A percentile compares a stretch with the other conserved stretches of the same genome.
Conservation (phyloP, 2,329 filamentous ascomycete species). For the Nemania sp. region DNA sequence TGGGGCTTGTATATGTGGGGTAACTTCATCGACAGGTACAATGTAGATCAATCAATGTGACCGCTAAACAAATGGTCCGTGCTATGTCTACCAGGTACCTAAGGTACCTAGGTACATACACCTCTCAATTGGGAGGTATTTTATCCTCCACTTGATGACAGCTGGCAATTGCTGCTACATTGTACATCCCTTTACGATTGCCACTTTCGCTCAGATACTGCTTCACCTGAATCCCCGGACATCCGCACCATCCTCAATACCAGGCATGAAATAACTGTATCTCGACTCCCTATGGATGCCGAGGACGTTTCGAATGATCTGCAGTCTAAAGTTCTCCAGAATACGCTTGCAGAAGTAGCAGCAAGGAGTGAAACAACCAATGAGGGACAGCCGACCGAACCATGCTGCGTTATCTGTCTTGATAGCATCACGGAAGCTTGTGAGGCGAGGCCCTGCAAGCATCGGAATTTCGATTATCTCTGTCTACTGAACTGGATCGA, state of each 20-base stretch:
- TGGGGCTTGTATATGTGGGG: slow-evolving; percentile 7
- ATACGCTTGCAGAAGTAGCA: slow-evolving; percentile 58
- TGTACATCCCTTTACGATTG: neutral
- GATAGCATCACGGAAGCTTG: slow-evolving; percentile 79
- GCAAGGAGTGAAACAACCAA: slow-evolving; percentile 48
- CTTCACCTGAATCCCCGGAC: slow-evolving; percentile 1
- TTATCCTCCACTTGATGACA: neutral
- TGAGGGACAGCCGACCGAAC: slow-evolving; percentile 50
- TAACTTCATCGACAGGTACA: too few species aligned
- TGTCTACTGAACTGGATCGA: slow-evolving; percentile 88
- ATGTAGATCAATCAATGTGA: too few species aligned
- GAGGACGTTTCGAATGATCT: slow-evolving; percentile 51
- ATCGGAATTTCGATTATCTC: slow-evolving; percentile 85
- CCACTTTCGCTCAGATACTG: neutral
- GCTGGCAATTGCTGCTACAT: neutral
- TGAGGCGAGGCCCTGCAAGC: slow-evolving; percentile 79
- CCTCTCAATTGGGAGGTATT: too few species aligned
- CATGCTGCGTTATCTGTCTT: slow-evolving; percentile 88
- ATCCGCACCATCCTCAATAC: slow-evolving; percentile 2
- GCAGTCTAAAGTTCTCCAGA: slow-evolving; percentile 58
- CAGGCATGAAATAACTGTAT: neutral
- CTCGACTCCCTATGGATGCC: slow-evolving; percentile 48
- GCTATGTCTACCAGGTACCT: too few species aligned
- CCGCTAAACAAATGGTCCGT: neutral
- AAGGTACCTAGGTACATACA: too few species aligned